Conservation (phyloP, 1,284 basidiomycete species). For the Ustilago nuda region DNA sequence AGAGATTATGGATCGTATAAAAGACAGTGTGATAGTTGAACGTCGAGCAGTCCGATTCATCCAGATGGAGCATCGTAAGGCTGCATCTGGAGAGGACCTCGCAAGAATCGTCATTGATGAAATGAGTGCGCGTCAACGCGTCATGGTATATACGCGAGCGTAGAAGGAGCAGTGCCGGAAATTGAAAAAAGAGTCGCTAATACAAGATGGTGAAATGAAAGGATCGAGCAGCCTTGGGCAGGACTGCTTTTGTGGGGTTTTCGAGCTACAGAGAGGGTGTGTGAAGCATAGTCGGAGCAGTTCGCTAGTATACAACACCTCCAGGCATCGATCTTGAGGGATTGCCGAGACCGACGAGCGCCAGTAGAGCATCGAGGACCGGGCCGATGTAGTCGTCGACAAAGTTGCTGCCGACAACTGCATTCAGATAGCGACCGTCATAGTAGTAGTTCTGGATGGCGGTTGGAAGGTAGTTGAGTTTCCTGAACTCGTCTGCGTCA, state of each 20-base stretch:
- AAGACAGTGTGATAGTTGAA: constrained; percentile 14
- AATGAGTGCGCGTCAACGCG: constrained; percentile 9
- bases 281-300: neutral
- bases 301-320: constrained; percentile 31
- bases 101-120: neutral
- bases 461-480: constrained; percentile 38
- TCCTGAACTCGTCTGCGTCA: constrained; percentile 42
- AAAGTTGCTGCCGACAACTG: constrained; percentile 41
- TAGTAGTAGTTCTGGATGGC: constrained; percentile 29
- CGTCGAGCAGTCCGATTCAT: constrained; percentile 12
- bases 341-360: constrained; percentile 20
- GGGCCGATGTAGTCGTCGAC: constrained; percentile 35
- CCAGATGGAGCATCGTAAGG: constrained; percentile 11
- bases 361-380: constrained; percentile 22
- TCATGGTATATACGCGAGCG: constrained; percentile 36
- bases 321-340: constrained; percentile 9
- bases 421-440: constrained; percentile 42
- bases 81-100: constrained; percentile 10
- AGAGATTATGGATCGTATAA: constrained; percentile 17
- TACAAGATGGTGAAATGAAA: constrained; percentile 17
- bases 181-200: constrained; percentile 13
- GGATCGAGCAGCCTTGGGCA: neutral
- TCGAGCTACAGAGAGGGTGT: neutral
- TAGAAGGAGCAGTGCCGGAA: constrained; percentile 2
- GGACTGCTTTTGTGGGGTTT: neutral